phyloP scores from a whole-genome alignment of 345 rosid species.

The Excoecaria cochinchinensis region DNA sequence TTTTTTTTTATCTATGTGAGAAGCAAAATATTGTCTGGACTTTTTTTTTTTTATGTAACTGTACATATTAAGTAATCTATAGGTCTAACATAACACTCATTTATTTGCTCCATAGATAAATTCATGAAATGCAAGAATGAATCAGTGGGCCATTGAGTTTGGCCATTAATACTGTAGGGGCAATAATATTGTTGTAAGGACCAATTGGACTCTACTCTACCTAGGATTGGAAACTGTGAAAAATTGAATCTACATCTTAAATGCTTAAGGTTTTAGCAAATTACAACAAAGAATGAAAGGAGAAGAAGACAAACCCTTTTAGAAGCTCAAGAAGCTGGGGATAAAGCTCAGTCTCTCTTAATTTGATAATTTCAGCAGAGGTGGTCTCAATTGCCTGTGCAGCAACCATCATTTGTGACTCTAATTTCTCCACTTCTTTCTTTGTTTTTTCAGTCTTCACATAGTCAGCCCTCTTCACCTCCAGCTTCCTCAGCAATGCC shows the following conservation, averaged over 20 bases:
- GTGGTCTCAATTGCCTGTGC: constrained; percentile 77
- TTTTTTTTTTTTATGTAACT: too few relatives aligned
- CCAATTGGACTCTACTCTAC: background rate
- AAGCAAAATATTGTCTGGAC: too few relatives aligned
- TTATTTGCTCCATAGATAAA: too few relatives aligned
- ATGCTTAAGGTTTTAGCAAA: constrained; percentile 9
- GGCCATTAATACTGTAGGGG: background rate
- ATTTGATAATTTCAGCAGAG: constrained; percentile 73
- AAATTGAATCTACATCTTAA: background rate
- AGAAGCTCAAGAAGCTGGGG: constrained; percentile 88
- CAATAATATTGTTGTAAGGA: background rate
- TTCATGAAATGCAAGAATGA: too few relatives aligned
- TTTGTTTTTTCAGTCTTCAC: constrained; percentile 75
- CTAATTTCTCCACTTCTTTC: constrained; percentile 80
- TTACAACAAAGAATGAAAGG: background rate
- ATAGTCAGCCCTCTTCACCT: constrained; percentile 79
- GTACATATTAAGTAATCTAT: too few relatives aligned
- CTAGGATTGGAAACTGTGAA: constrained; percentile 25
- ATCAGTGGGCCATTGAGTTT: too few relatives aligned
- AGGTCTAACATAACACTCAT: too few relatives aligned
- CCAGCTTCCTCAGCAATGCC: constrained; percentile 74
- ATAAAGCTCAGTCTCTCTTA: constrained; percentile 77
- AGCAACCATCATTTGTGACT: constrained; percentile 82
- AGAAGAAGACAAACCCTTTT: constrained; percentile 61
- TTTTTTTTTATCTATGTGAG: too few relatives aligned